These are phyloP conservation scores for Solanum piurae DNA, from an alignment of 257 asterid species.

Conservation along the genomic window DNA sequence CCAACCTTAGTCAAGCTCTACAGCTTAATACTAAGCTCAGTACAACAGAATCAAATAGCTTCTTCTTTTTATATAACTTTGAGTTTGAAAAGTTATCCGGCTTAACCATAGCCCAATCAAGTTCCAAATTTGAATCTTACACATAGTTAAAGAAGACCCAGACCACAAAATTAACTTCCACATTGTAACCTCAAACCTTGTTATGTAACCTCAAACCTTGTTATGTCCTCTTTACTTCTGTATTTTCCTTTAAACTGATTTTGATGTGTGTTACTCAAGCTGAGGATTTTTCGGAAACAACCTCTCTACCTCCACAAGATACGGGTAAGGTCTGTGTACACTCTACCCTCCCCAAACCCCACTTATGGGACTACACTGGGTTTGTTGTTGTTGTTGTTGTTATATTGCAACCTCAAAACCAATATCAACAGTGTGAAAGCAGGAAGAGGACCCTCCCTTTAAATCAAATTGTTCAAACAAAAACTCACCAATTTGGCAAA, in stretches of 20 bases:
- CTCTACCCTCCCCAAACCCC: background rate
- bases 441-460: background rate
- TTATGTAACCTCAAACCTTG: background rate
- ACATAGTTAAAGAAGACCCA: background rate
- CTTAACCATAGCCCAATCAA: background rate
- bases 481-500: background rate
- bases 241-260: background rate
- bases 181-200: background rate
- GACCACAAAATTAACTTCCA: background rate
- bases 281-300: background rate
- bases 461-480: background rate
- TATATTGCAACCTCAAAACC: background rate
- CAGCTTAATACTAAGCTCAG: background rate
- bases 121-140: background rate
- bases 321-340: background rate
- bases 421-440: background rate
- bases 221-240: background rate
- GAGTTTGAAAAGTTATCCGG: background rate
- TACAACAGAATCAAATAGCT: background rate
- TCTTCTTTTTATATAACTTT: background rate
- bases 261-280: background rate
- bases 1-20: background rate
- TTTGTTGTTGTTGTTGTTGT: background rate
- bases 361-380: background rate
- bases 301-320: background rate